These are phyloP conservation scores for Curvularia sp. DNA, from an alignment of 2,329 filamentous ascomycete genomes.

Conservation along the genomic window DNA sequence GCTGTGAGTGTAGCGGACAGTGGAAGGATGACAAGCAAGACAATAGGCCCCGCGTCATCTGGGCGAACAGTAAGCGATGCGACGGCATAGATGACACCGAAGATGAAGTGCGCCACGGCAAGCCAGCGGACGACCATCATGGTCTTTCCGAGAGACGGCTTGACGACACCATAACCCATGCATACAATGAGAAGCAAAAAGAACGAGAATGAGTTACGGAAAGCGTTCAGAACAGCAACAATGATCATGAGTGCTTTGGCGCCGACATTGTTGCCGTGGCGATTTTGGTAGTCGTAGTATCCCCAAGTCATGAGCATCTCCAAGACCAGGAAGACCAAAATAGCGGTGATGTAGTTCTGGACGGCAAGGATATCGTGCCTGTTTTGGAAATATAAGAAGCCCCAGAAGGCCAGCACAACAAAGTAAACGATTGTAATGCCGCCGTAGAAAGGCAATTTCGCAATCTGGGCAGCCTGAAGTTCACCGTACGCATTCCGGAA, in stretches of 20 bases:
- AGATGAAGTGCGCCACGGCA: constrained; percentile 90
- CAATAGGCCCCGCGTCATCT: constrained; percentile 85
- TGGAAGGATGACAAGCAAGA: constrained; percentile 91
- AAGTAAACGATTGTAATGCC: constrained; percentile 93
- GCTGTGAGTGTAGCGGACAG: constrained; percentile 90
- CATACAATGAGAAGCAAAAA: constrained; percentile 97
- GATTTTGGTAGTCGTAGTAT: constrained; percentile 96
- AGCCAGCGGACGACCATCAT: constrained; percentile 95
- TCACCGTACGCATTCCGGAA: constrained; percentile 98
- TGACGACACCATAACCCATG: constrained; percentile 99
- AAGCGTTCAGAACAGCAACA: constrained; percentile 92
- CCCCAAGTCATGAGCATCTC: constrained; percentile 99
- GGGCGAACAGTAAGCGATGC: constrained; percentile 88
- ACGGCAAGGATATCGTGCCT: constrained; percentile 92
- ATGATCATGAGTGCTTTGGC: constrained; percentile 87
- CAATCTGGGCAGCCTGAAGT: constrained; percentile 91
- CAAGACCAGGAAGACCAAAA: constrained; percentile 88
- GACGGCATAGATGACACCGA: constrained; percentile 91
- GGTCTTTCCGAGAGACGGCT: constrained; percentile 85
- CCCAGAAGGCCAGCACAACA: constrained; percentile 87
- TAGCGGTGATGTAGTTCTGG: constrained; percentile 98
- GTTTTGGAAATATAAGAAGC: constrained; percentile 93
- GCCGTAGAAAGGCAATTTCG: constrained; percentile 96
- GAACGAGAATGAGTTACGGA: constrained; percentile 96
- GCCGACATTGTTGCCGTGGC: constrained; percentile 81